A percentile compares a stretch with the other conserved stretches of the same genome.
Conservation (phyloP, 2,329 filamentous ascomycete species). For the Parastagonospora nodorum region DNA sequence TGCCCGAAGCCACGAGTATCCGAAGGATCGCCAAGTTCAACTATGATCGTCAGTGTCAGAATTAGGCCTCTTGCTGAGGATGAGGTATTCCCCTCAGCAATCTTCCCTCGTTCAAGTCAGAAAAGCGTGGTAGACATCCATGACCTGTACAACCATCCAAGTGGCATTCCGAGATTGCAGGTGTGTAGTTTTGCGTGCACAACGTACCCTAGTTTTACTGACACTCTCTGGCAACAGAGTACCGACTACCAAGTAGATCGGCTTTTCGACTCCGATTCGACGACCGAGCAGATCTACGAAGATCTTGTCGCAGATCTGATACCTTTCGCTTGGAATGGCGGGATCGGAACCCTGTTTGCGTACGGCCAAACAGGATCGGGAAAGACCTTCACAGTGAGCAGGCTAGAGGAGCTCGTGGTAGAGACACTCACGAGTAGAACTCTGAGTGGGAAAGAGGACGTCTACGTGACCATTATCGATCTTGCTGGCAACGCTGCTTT, state of each 20-base stretch:
- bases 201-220: slow-evolving; percentile 5
- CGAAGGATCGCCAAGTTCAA: slow-evolving; percentile 11
- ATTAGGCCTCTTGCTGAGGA: slow-evolving; percentile 15
- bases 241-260: slow-evolving; percentile 19
- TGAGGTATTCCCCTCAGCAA: slow-evolving; percentile 19
- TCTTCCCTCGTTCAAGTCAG: slow-evolving; percentile 14
- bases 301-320: slow-evolving; percentile 50
- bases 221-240: slow-evolving; percentile 12
- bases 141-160: slow-evolving; percentile 24
- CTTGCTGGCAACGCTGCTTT: slow-evolving; percentile 38
- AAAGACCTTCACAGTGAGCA: slow-evolving; percentile 81
- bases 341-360: slow-evolving; percentile 69
- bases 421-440: slow-evolving; percentile 38
- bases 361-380: slow-evolving; percentile 96
- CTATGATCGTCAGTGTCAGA: slow-evolving; percentile 20
- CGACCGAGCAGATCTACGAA: slow-evolving; percentile 51
- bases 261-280: slow-evolving; percentile 20
- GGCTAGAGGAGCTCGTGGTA: slow-evolving; percentile 50
- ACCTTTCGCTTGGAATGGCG: slow-evolving; percentile 54
- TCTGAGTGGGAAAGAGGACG: slow-evolving; percentile 25
- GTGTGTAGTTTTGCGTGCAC: slow-evolving; percentile 10
- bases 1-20: slow-evolving; percentile 18
- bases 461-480: slow-evolving; percentile 49
- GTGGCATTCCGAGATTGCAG: slow-evolving; percentile 15
- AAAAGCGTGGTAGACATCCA: slow-evolving; percentile 25